A percentile compares a stretch with the other conserved stretches of the same genome.
Conservation (phyloP, 441 rosid species). For the Metrosideros polymorpha region DNA sequence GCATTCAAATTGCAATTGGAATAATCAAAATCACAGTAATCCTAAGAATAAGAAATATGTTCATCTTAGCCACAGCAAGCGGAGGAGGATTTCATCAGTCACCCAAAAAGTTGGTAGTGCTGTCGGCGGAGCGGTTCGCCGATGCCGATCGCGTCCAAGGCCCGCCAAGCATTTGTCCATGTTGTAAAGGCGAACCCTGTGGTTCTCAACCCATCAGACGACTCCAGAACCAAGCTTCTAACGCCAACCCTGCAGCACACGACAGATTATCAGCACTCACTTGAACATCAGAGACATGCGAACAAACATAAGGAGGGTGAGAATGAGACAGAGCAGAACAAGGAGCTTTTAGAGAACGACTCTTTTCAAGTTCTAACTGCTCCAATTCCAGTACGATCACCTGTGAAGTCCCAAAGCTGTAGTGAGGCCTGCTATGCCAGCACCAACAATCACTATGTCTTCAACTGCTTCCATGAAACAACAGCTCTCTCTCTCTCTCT, state of each 20-base stretch:
- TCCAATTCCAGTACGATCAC: slow-evolving; percentile 2
- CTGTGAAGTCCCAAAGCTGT: slow-evolving; percentile 68
- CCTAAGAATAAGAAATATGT: neutral
- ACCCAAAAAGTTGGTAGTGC: neutral
- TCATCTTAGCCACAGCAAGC: neutral
- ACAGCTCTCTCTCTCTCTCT: neutral
- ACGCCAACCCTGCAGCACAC: neutral
- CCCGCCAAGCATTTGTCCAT: neutral
- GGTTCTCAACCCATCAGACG: neutral
- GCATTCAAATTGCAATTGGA: neutral
- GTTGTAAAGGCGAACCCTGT: neutral
- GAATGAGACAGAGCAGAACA: neutral
- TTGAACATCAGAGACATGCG: neutral
- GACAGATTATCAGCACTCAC: neutral
- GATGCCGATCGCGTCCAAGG: neutral
- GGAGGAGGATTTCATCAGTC: neutral
- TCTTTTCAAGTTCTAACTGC: neutral
- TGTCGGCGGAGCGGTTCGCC: neutral
- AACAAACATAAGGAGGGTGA: neutral
- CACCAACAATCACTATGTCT: slow-evolving; percentile 59
- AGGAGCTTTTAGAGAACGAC: neutral
- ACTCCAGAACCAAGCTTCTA: neutral
- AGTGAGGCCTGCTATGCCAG: slow-evolving; percentile 69
- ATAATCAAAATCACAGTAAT: neutral
- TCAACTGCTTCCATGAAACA: slow-evolving; percentile 13